These are phyloP conservation scores for Melaleuca quinquenervia DNA, from an alignment of 345 rosid genomes.

Conservation along the genomic window DNA sequence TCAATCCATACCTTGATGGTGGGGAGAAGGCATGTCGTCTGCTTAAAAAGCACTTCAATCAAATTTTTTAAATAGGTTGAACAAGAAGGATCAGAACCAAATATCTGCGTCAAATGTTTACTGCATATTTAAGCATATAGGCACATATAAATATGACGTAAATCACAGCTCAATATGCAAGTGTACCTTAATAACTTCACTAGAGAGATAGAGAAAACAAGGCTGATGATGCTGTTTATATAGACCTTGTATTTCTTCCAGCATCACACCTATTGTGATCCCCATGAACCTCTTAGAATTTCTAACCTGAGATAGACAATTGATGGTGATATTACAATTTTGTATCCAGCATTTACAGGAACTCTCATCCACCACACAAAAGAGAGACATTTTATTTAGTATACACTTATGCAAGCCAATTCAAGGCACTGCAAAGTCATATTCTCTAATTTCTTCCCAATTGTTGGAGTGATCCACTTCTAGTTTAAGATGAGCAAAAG, in stretches of 20 bases:
- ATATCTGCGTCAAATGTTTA: constrained; percentile 48
- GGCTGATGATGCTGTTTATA: constrained; percentile 96
- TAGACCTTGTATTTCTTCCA: constrained; percentile 81
- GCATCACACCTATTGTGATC: constrained; percentile 85
- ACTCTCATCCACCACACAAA: neutral
- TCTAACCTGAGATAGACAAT: constrained; percentile 43
- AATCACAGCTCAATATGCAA: neutral
- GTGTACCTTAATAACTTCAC: constrained; percentile 96
- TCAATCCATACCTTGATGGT: constrained; percentile 58
- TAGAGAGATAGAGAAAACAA: constrained; percentile 95
- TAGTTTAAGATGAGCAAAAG: neutral
- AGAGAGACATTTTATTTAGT: neutral
- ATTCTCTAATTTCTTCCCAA: neutral
- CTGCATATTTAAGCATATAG: neutral
- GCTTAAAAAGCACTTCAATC: constrained; percentile 80
- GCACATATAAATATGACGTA: neutral
- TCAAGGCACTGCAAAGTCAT: neutral
- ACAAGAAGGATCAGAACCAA: constrained; percentile 94
- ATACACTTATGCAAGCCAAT: neutral
- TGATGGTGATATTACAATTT: neutral
- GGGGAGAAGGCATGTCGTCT: constrained; percentile 74
- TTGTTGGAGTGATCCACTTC: neutral
- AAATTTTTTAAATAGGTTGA: constrained; percentile 72
- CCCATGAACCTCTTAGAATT: constrained; percentile 95
- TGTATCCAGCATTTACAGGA: neutral